These are phyloP conservation scores for Phaeosphaeriaceae sp. DNA, from an alignment of 2,329 filamentous ascomycete genomes.

Conservation along the genomic window DNA sequence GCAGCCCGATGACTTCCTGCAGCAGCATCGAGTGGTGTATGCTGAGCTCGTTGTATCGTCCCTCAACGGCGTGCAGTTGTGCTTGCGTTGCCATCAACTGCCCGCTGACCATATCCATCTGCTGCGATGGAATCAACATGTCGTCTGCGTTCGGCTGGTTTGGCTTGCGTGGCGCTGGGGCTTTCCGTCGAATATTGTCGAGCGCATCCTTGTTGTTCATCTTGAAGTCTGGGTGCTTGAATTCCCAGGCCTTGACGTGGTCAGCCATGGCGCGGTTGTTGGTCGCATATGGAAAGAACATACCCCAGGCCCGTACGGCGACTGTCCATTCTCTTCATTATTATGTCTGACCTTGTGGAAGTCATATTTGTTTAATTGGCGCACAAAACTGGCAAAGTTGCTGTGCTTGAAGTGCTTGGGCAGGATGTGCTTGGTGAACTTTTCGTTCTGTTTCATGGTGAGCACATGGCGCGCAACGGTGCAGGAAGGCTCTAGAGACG, in stretches of 20 bases:
- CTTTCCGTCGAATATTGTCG: constrained; percentile 95
- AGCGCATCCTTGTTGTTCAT: constrained; percentile 95
- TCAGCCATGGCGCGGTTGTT: constrained; percentile 18
- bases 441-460: constrained; percentile 76
- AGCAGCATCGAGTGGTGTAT: constrained; percentile 71
- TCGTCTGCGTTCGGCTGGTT: constrained; percentile 65
- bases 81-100: constrained; percentile 90
- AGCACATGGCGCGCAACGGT: constrained; percentile 11
- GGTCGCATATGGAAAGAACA: constrained; percentile 2
- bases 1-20: constrained; percentile 69
- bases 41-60: constrained; percentile 80
- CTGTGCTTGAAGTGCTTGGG: constrained; percentile 99
- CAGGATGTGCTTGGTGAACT: constrained; percentile 95
- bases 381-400: constrained; percentile 96
- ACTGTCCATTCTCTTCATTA: constrained; percentile 84
- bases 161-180: constrained; percentile 85
- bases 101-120: constrained; percentile 87
- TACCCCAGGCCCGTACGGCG: constrained; percentile 82
- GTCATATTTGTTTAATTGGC: constrained; percentile 95
- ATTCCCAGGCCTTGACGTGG: constrained; percentile 80
- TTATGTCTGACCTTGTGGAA: constrained; percentile 97
- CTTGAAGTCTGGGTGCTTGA: constrained; percentile 96
- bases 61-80: constrained; percentile 86
- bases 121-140: constrained; percentile 79
- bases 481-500: constrained; percentile 16